Base-by-base conservation (phyloP, 2,329 filamentous ascomycete species). In the Sporothrix protearum region DNA sequence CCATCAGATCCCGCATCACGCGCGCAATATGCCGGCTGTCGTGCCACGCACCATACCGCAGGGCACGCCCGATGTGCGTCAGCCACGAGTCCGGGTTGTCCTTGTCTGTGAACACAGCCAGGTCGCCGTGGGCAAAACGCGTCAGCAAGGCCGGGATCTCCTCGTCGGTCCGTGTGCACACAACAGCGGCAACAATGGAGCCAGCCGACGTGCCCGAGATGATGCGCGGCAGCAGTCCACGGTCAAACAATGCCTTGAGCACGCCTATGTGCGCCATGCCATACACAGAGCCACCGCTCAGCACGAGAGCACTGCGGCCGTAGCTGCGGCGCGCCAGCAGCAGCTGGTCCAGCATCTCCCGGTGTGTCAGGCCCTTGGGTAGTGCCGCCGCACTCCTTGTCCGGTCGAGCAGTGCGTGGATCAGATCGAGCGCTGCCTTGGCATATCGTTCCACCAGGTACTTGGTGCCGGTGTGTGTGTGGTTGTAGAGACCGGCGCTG, bases 241-340 rank as follows among this genome's bases (percentile, higher is more conserved):
- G 85, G 77, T 96, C 89, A 79, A 90, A 94, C 2, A 97, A 84
- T 3, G 91, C 87, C 79, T 96, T 96, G 70, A 96, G 83, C 2
- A 97, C 93, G 0, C 94, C 94, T 70, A 97, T 91, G 78, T 97
- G 94, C 73, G 92, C 92, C 92, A 97, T 96, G 53, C 94, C 94
- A 81, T 96, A 93, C 0, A 94, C 96, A 0, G 91, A 93, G 1
- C 94, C 94, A 8, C 94, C 94, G 4, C 93, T 96, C 10, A 97
- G 83, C 10, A 96, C 83, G 68, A 97, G 82, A 0, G 93, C 94
- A 74, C 91, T 96, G 73, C 93, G 87, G n/a, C 93, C 93, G 77
- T 94, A 96, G 47, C 92, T 91, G 77, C 94, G 92, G 51, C 92
- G 87, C 0, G 92, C 87, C 71, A 88, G 87, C 61, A 94, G 80